These are phyloP conservation scores for Apiospora malaysiana DNA, from an alignment of 2,329 filamentous ascomycete genomes.

Conservation along the genomic window DNA sequence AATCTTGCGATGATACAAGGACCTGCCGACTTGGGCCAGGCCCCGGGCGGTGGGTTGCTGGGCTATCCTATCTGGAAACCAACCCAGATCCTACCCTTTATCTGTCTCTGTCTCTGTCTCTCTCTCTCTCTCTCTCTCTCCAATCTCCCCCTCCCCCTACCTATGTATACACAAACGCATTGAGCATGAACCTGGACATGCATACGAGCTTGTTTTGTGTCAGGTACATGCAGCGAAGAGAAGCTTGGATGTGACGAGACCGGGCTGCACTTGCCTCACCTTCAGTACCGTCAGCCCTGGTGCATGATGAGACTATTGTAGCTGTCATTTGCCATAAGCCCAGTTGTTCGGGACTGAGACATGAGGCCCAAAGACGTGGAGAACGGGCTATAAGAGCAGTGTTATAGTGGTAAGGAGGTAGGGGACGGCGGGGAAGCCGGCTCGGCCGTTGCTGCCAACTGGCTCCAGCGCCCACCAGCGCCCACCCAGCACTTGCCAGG, in stretches of 20 bases:
- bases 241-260: not conserved
- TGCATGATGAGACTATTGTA: not conserved
- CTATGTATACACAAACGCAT: not conserved
- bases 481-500: no score
- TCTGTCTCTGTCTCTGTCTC: no score
- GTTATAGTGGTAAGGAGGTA: not conserved
- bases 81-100: not conserved
- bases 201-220: not conserved
- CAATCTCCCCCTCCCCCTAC: not conserved
- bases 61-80: not conserved
- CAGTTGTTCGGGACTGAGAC: conserved; percentile 9
- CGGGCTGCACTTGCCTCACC: not conserved
- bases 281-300: not conserved
- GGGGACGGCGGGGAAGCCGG: conserved; percentile 9
- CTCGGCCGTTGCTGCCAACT: conserved; percentile 3
- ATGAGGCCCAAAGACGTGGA: conserved; percentile 1
- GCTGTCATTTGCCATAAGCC: not conserved
- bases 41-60: not conserved
- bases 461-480: not conserved
- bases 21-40: conserved; percentile 5
- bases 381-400: not conserved
- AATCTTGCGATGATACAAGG: conserved; percentile 5
- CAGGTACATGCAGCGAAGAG: not conserved
- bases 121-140: not conserved
- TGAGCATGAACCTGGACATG: not conserved